Evolutionary conservation across 305 asterid species (phyloP).

Genomic region (Rubia tinctorum): DNA sequence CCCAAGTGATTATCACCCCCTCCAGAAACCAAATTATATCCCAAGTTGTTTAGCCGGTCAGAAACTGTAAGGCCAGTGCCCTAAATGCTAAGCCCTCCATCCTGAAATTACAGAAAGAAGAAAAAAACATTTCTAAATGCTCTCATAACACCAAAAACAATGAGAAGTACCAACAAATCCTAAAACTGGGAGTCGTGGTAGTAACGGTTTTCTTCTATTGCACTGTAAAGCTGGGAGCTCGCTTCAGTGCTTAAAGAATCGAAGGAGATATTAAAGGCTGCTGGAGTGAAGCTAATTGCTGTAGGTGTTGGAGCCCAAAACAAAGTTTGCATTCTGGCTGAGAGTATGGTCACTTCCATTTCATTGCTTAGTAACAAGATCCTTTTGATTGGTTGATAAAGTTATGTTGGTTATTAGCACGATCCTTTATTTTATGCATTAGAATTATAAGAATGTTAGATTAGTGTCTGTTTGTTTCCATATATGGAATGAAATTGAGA

Average conservation of each 20-base stretch:
- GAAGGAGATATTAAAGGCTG: constrained; percentile 61
- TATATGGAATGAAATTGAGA: too few relatives aligned
- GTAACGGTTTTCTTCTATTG: constrained; percentile 14
- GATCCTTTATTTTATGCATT: background rate
- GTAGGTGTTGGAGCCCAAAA: constrained; percentile 88
- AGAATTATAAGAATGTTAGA: background rate
- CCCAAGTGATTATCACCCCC: too few relatives aligned
- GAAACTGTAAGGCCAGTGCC: too few relatives aligned
- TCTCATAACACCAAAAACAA: too few relatives aligned
- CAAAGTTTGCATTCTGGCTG: constrained; percentile 77
- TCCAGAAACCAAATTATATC: too few relatives aligned
- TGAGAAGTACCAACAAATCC: too few relatives aligned
- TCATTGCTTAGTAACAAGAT: background rate
- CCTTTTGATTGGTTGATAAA: background rate
- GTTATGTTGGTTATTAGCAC: background rate
- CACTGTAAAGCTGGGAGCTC: constrained; percentile 72
- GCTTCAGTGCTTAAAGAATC: constrained; percentile 65
- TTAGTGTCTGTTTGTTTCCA: background rate
- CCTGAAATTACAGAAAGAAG: too few relatives aligned
- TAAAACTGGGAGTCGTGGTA: background rate
- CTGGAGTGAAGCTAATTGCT: constrained; percentile 81
- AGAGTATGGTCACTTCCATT: constrained; percentile 35
- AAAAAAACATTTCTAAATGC: too few relatives aligned
- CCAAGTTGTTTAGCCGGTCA: too few relatives aligned
- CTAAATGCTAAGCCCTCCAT: too few relatives aligned